A percentile compares a stretch with the other conserved stretches of the same genome.
Evolutionary conservation across 2,329 filamentous ascomycete genomes (phyloP).

Genomic region (Microsporum canis): DNA sequence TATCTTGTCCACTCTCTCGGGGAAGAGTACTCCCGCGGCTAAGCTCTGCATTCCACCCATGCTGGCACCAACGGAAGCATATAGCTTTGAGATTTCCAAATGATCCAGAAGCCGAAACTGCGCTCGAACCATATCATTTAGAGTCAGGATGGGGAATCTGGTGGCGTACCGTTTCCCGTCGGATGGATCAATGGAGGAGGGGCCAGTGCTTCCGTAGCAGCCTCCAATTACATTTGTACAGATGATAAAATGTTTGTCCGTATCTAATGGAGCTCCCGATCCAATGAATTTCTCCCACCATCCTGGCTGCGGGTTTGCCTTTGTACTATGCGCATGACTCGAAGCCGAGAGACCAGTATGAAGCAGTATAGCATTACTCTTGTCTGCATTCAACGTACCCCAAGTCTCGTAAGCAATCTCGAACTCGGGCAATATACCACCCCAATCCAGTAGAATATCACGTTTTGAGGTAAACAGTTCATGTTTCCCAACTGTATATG

Average conservation of each 20-base stretch:
- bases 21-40: constrained; percentile 73
- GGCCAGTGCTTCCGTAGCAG: constrained; percentile 91
- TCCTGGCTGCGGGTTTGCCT: constrained; percentile 70
- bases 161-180: constrained; percentile 86
- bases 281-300: constrained; percentile 99
- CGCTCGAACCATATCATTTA: constrained; percentile 95
- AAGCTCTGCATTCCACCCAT: constrained; percentile 99
- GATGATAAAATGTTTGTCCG: constrained; percentile 80
- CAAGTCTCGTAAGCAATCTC: constrained; percentile 88
- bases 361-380: constrained; percentile 78
- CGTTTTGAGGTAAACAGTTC: constrained; percentile 61
- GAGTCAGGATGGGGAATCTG: constrained; percentile 85
- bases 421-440: constrained; percentile 79
- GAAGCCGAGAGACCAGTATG: constrained; percentile 95
- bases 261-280: constrained; percentile 72
- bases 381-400: constrained; percentile 68
- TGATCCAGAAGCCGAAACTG: constrained; percentile 81
- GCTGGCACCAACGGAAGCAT: constrained; percentile 87
- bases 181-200: constrained; percentile 74
- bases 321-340: constrained; percentile 90
- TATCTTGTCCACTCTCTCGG: constrained; percentile 67
- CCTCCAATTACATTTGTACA: constrained; percentile 96
- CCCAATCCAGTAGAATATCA: constrained; percentile 82
- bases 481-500: constrained; percentile 84
- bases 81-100: constrained; percentile 64